phyloP scores from a whole-genome alignment of 805 yeast species.

The Candida endomychidarum region DNA sequence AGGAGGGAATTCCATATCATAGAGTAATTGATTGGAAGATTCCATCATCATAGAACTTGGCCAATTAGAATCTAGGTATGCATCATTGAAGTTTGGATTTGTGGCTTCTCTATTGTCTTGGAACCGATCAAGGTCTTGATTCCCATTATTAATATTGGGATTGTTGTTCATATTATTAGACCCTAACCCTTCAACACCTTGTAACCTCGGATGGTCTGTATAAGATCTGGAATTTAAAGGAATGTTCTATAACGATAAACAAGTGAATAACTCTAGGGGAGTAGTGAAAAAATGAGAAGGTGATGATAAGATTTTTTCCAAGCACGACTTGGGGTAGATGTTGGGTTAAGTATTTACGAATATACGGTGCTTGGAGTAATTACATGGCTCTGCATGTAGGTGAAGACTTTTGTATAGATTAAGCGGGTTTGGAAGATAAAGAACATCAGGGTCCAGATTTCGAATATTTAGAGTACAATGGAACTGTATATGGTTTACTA shows the following conservation, averaged over 20 bases:
- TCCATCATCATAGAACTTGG: slow-evolving; percentile 34
- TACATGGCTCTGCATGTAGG: neutral
- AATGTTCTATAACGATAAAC: too few species aligned
- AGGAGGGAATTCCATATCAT: slow-evolving; percentile 31
- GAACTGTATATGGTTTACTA: too few species aligned
- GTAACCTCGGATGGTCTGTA: too few species aligned
- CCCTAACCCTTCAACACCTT: too few species aligned
- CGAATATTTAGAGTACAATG: too few species aligned
- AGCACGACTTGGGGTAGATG: slow-evolving; percentile 2
- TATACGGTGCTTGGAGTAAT: too few species aligned
- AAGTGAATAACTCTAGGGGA: neutral
- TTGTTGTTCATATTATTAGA: neutral
- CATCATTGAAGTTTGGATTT: neutral
- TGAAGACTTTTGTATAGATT: too few species aligned
- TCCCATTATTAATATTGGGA: neutral
- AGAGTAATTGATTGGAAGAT: slow-evolving; percentile 27
- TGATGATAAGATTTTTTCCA: slow-evolving; percentile 2
- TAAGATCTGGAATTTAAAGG: too few species aligned
- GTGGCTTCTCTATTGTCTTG: neutral
- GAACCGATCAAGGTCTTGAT: too few species aligned
- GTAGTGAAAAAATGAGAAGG: slow-evolving; percentile 4
- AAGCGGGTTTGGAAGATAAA: too few species aligned
- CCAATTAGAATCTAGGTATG: slow-evolving; percentile 31
- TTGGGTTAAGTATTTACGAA: neutral
- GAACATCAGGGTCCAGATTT: too few species aligned